Evolutionary conservation across 805 yeast species (phyloP), one percentile per base, ranked within the genome.

Genomic region (Wickerhamiella australiensis): DNA sequence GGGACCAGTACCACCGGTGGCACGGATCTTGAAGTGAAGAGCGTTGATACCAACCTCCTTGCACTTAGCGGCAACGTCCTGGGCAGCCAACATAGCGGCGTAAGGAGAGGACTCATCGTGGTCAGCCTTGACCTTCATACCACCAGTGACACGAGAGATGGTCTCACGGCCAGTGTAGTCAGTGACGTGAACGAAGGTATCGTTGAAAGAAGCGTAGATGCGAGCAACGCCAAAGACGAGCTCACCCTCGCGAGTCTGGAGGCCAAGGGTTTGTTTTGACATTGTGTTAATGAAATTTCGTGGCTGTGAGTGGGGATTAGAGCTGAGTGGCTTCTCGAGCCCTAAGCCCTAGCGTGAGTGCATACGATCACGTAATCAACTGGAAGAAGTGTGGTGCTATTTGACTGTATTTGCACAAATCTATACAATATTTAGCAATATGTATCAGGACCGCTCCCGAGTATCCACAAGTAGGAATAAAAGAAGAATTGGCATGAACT

Each of bases 41-140:
- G 99, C 99, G 66, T 95, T 92, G 72, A 92, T 90, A 73, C 99
- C 99, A 62, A 92, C 96, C 80, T 92, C 99, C 82, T 88, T 90
- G 82, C 96, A 88, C 75, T 83, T 87, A 64, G 73, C 90, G 68
- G 98, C 98, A 68, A 84, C 99, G 70, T 94, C 99, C 80, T 92
- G 99, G 63, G 99, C 71, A 72, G 99, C 99, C 80, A 92, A 84
- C 98, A 92, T 92, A 70, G 96, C 98, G 71, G 99, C 99, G 84
- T 92, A 92, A 74, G 99, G 98, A 63, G 98, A 85, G 58, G 97
- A 90, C 82, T 92, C 98, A 74, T 94, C 99, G 80, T 97, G 86
- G 80, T 92, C 99, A 68, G 98, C 98, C 82, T 92, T 92, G 75
- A 92, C 99, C 82, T 92, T 92, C 98, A 92, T 92, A 77, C 98